phyloP scores from a whole-genome alignment of 1,284 basidiomycete species.

The Irpex rosettiformis region DNA sequence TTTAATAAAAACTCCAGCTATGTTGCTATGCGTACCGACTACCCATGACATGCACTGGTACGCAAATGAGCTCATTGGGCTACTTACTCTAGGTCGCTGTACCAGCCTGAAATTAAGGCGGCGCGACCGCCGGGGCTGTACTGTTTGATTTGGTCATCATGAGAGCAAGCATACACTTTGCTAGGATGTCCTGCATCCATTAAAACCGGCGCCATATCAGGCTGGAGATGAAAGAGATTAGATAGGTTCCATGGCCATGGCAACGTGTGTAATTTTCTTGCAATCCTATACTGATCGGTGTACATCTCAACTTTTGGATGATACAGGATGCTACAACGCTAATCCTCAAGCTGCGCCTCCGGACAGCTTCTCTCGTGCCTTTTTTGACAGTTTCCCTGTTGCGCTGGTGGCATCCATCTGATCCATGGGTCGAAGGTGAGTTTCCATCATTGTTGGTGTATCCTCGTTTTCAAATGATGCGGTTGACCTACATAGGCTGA shows the following conservation, averaged over 20 bases:
- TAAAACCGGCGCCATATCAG: too few relatives aligned
- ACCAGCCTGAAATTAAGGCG: too few relatives aligned
- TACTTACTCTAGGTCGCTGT: too few relatives aligned
- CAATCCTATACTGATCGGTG: not conserved
- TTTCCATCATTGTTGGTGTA: not conserved
- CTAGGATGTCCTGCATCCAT: not conserved
- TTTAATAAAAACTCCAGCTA: too few relatives aligned
- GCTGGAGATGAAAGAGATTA: not conserved
- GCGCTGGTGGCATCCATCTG: not conserved
- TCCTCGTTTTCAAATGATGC: not conserved
- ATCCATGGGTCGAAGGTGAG: not conserved
- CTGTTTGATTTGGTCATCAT: not conserved
- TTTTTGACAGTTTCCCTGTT: not conserved
- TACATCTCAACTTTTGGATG: not conserved
- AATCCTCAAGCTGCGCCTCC: not conserved
- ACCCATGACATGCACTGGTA: too few relatives aligned
- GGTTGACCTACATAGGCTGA: not conserved
- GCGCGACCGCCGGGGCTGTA: not conserved
- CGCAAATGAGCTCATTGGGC: too few relatives aligned
- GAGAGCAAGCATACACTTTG: not conserved
- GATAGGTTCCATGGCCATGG: not conserved
- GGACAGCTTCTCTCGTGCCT: not conserved
- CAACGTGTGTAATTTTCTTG: not conserved
- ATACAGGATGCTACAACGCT: not conserved
- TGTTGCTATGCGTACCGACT: too few relatives aligned